Conservation (phyloP, 2,329 filamentous ascomycete genomes). For the Colletotrichum caudatum region DNA sequence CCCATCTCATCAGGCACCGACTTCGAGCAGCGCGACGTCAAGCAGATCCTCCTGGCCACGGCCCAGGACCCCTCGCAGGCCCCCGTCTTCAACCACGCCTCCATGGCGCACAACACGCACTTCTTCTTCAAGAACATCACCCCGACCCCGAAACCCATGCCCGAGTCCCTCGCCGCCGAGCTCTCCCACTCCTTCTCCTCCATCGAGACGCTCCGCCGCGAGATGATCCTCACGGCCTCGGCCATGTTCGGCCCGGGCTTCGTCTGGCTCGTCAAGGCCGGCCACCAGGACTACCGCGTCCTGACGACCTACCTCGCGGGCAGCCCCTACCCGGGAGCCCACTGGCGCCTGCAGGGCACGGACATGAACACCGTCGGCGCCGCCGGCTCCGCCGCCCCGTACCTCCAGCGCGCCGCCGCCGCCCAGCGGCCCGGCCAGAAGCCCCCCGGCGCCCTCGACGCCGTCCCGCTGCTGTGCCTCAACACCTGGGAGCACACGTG, state of each 20-base stretch:
- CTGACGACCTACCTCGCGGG: conserved; percentile 93
- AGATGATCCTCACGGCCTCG: conserved; percentile 83
- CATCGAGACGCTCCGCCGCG: conserved; percentile 82
- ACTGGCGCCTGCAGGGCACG: conserved; percentile 77
- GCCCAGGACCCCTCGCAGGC: conserved; percentile 84
- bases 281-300: conserved; percentile 69
- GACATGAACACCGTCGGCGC: conserved; percentile 76
- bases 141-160: conserved; percentile 63
- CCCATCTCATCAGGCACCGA: conserved; percentile 66
- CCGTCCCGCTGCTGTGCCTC: conserved; percentile 86
- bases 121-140: conserved; percentile 78
- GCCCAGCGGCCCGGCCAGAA: conserved; percentile 48
- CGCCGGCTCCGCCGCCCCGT: conserved; percentile 52
- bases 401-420: conserved; percentile 55
- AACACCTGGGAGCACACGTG: conserved; percentile 98
- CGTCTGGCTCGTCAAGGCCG: conserved; percentile 86
- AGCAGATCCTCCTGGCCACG: conserved; percentile 78
- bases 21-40: conserved; percentile 70
- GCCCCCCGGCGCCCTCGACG: conserved; percentile 74
- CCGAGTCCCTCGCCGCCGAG: conserved; percentile 64
- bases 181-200: conserved; percentile 82
- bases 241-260: conserved; percentile 98
- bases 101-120: conserved; percentile 92
- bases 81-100: conserved; percentile 93
- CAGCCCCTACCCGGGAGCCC: conserved; percentile 85